Evolutionary conservation across 2,329 filamentous ascomycete species (phyloP), one percentile per base, ranked within the genome.

Genomic region (Ceratocystis huliohia): DNA sequence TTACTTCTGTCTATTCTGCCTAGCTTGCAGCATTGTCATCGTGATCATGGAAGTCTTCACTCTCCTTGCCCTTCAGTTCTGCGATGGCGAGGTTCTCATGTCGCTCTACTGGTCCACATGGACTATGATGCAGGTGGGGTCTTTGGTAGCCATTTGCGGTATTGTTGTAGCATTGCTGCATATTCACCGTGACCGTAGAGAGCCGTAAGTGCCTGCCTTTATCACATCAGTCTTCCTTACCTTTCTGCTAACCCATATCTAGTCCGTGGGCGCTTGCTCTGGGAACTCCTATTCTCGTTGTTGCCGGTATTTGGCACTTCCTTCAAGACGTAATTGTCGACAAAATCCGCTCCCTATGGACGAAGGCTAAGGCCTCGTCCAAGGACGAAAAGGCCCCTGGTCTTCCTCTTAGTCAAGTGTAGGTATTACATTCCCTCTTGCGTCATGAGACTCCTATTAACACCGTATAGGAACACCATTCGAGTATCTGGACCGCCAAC

Each of bases 21-120:
- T 82, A 22, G 46, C 74, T 3, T 65, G 80, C 0, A 78, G 80
- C 0, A 75, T 78, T 3, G 73, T 73, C 41, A 74, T 79, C 13
- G 75, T 83, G 33, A 74, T 84, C 65, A 76, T 85, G 73, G 82
- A 85, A 71, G 80, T 80, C 15, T 85, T 80, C 66, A 74, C 76
- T 10, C 77, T 84, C 20, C 70, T 83, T 66, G 80, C 80, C 0
- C 73, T 84, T 3, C 80, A 85, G 69, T 85, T 83, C 69, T 85
- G 83, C 69, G 81, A 83, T 46, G 82, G 82, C 8, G 83, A 85
- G 70, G 80, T 84, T 69, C 77, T 85, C 66, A 84, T 84, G 74
- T 78, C 79, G 1, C 74, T 85, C 0, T 84, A 84, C 73, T 85
- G 82, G 82, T 80, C 82, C 0, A 83, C 82, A 1, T 85, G 82